Evolutionary conservation across 805 yeast genomes (phyloP).

Genomic region (Grigorovia yakushimaensis): DNA sequence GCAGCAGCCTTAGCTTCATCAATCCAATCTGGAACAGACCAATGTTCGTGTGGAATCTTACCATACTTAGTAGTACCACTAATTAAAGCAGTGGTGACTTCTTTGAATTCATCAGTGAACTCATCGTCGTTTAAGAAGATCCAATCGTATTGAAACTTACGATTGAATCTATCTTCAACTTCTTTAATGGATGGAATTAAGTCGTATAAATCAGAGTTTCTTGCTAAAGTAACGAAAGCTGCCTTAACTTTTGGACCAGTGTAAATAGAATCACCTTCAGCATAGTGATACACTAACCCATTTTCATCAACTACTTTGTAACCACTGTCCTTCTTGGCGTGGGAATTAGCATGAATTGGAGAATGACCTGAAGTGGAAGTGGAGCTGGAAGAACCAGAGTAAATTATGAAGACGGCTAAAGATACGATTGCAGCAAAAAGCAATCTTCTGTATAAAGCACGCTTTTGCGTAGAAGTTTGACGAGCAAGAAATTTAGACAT

Average conservation of each 20-base stretch:
- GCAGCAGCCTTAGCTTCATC: conserved; percentile 58
- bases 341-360: neutral
- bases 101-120: conserved; percentile 73
- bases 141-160: conserved; percentile 82
- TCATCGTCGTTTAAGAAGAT: conserved; percentile 84
- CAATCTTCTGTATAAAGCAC: conserved; percentile 8
- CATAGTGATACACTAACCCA: neutral
- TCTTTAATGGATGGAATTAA: conserved; percentile 58
- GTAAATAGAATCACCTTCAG: conserved; percentile 7
- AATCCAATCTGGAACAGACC: conserved; percentile 82
- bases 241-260: conserved; percentile 47
- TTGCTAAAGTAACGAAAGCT: conserved; percentile 70
- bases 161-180: conserved; percentile 84
- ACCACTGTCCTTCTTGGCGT: neutral
- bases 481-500: conserved; percentile 11
- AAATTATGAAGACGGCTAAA: conserved; percentile 11
- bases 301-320: conserved; percentile 3
- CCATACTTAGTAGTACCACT: conserved; percentile 78
- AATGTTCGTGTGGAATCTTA: conserved; percentile 68
- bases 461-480: conserved; percentile 8
- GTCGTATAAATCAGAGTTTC: conserved; percentile 61
- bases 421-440: conserved; percentile 12
- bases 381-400: conserved; percentile 7
- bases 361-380: too few relatives aligned
- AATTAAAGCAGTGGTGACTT: conserved; percentile 52